phyloP scores from a whole-genome alignment of 805 yeast genomes.

The Lachancea meyersii region DNA sequence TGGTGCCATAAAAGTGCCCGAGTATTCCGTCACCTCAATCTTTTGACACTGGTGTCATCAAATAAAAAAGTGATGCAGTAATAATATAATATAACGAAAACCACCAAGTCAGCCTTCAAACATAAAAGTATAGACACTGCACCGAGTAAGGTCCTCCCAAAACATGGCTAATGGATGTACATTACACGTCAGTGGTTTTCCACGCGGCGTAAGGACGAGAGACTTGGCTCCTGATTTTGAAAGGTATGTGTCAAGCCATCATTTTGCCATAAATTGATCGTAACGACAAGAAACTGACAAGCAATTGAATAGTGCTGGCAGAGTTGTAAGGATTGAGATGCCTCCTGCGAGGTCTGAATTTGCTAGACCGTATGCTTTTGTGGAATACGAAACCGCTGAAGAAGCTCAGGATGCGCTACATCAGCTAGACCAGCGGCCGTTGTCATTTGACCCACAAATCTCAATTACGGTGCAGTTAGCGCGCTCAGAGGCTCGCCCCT shows the following conservation, averaged over 20 bases:
- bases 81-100: background rate
- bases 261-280: constrained; percentile 5
- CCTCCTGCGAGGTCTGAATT: constrained; percentile 58
- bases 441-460: constrained; percentile 36
- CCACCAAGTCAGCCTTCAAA: too few species aligned
- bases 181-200: constrained; percentile 50
- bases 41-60: background rate
- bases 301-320: constrained; percentile 38
- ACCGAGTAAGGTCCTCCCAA: too few species aligned
- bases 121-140: too few species aligned
- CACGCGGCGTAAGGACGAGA: constrained; percentile 47
- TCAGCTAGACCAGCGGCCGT: constrained; percentile 39
- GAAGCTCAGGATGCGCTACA: constrained; percentile 51
- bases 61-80: background rate
- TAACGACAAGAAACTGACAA: background rate
- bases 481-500: constrained; percentile 45
- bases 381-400: constrained; percentile 46
- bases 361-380: constrained; percentile 58
- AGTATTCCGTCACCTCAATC: too few species aligned
- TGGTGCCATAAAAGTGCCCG: too few species aligned
- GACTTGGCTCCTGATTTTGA: constrained; percentile 57
- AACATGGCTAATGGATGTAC: constrained; percentile 31
- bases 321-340: constrained; percentile 51
- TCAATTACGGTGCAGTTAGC: constrained; percentile 51
- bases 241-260: constrained; percentile 40